Evolutionary conservation across 768 basidiomycete species (phyloP), one percentile per base, ranked within the genome.

Genomic region (Calocera cornea): DNA sequence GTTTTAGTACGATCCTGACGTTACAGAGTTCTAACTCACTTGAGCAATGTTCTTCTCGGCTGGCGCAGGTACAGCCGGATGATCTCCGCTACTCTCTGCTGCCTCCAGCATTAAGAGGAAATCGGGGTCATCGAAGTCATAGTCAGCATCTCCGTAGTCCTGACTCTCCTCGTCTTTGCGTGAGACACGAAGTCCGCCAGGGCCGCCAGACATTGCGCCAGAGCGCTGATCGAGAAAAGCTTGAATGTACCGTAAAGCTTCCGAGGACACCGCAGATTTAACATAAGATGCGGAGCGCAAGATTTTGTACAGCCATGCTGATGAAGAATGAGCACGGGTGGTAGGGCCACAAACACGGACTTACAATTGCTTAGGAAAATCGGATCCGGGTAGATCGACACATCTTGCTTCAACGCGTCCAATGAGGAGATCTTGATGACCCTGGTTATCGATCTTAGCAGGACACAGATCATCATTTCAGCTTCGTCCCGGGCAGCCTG

Each of bases 101-200:
- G 76, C 78, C 19, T 80, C 83, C 7, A 89, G 78, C 7, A 85
- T 79, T 33, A 83, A 85, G 19, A 82, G 72, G 0, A 89, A 73
- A 17, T 79, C 81, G 24, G 85, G 86, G 71, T 90, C 88, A 65
- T 83, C 77, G 27, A 86, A 78, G 66, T 87, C 84, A 60, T 87
- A 76, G 68, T 84, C 82, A 41, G 87, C 72, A 49, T 79, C 77
- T 17, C 82, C 84, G 70, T 85, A 92, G 67, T 92, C 89, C 72
- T 94, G 90, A 70, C 87, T 91, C 69, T 92, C 90, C 72, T 84
- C 83, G 49, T 81, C 82, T 40, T 83, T 83, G 19, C 73, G 74
- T 8, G 70, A 69, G 17, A 73, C 73, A 34, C 69, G 54, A 66
- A 67, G 22, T 3, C 36, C 24, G 38, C 41, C 33, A 76, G 74